Evolutionary conservation across 352 stramenopile genomes (phyloP).

Genomic region (Elongisporangium senticosum): DNA sequence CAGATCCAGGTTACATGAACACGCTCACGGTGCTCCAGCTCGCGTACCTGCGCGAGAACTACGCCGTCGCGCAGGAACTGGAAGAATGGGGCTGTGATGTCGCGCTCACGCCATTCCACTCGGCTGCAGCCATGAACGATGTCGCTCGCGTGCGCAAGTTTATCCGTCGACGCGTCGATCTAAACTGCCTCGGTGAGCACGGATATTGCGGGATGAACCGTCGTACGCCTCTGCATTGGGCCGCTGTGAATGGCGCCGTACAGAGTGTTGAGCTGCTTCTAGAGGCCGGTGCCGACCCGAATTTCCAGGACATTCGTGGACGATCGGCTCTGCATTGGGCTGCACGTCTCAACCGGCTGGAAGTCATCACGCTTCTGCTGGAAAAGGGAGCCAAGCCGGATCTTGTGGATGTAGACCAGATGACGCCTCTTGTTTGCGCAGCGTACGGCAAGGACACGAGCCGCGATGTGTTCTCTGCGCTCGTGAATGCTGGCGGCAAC

Average conservation of each 20-base stretch:
- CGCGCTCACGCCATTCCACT: conserved; percentile 73
- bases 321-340: conserved; percentile 78
- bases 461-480: conserved; percentile 41
- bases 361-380: conserved; percentile 48
- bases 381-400: conserved; percentile 30
- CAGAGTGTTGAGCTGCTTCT: conserved; percentile 64
- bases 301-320: conserved; percentile 70
- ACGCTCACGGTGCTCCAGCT: conserved; percentile 74
- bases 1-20: conserved; percentile 77
- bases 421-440: conserved; percentile 70
- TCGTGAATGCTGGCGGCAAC: conserved; percentile 55
- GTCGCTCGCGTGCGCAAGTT: conserved; percentile 51
- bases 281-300: conserved; percentile 54
- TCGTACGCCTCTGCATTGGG: conserved; percentile 77
- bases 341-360: conserved; percentile 47
- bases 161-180: conserved; percentile 44
- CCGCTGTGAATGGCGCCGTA: conserved; percentile 51
- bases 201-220: conserved; percentile 77
- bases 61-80: conserved; percentile 64
- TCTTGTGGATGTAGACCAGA: conserved; percentile 46
- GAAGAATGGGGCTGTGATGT: conserved; percentile 80
- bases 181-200: conserved; percentile 73
- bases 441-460: conserved; percentile 35
- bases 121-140: conserved; percentile 55
- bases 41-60: conserved; percentile 73